Base-by-base conservation (phyloP, 75 land plant species). In the Sequoiadendron giganteum region DNA sequence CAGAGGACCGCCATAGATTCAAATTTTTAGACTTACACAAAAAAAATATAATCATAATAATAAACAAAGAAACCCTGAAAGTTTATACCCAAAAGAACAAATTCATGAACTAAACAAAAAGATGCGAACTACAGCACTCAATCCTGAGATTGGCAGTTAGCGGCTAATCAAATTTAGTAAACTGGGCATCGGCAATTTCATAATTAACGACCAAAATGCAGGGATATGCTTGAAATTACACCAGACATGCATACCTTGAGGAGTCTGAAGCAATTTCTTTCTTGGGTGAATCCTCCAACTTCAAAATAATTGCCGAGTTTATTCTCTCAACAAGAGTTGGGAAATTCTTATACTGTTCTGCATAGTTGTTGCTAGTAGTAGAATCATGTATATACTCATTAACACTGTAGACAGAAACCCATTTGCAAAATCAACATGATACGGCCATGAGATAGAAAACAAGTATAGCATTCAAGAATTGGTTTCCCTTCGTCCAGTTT, bases 301-400 rank as follows among this genome's bases (percentile, higher is more conserved):
- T 92, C 0, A 85, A 85, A 70, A 97, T 84, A 78, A 96, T 77
- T 25, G 85, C 87, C 11, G 87, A 79, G 72, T 95, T 91, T 28
- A 97, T 43, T 54, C 56, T 84, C 48, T 90, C 89, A 28, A 98
- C 91, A 39, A 98, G 88, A 73, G 88, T 89, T 5, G 89, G 90
- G 39, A 98, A 81, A 89, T 96, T 92, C 87, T 92, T 94, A 78
- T 91, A 98, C 25, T 93, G 93, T 28, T 91, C 88, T 40, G 89
- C 86, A 86, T 95, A 96, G 72, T 89, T 88, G 87, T 92, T 92
- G 10, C 73, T 55, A 3, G 87, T 36, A 19, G 76, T 92, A 42
- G 87, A 61, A 6, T 89, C 93, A 14, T 70, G 85, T 21, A 89
- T 93, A 87, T 86, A 96, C 1, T 94, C 92, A 13, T 52, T 80